These are phyloP conservation scores for Diaporthe citriasiana DNA, from an alignment of 2,329 filamentous ascomycete species.

Conservation along the genomic window DNA sequence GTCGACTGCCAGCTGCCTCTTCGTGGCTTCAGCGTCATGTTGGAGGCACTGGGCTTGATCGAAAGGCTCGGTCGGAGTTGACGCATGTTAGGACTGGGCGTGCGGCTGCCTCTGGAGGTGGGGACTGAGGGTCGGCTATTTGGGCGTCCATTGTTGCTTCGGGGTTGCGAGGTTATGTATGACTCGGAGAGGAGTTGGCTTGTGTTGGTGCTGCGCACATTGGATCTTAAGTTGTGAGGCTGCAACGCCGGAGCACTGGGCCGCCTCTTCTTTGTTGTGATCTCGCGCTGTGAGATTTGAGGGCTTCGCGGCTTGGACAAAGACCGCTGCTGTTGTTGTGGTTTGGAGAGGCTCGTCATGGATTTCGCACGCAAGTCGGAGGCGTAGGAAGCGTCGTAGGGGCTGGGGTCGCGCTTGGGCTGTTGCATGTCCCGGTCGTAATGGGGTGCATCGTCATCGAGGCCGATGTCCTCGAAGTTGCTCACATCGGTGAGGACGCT, in stretches of 20 bases:
- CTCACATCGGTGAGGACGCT: constrained; percentile 78
- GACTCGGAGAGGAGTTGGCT: constrained; percentile 52
- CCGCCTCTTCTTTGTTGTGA: constrained; percentile 53
- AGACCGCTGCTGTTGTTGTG: constrained; percentile 44
- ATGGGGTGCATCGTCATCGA: constrained; percentile 72
- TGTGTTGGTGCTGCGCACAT: constrained; percentile 66
- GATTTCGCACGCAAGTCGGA: constrained; percentile 56
- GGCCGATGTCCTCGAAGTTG: constrained; percentile 94
- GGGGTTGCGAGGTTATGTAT: constrained; percentile 49
- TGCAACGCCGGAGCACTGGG: constrained; percentile 62
- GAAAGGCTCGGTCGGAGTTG: constrained; percentile 55
- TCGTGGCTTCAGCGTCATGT: constrained; percentile 57
- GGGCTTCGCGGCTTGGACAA: constrained; percentile 48
- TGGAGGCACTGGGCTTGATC: constrained; percentile 60
- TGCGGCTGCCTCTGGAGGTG: constrained; percentile 62
- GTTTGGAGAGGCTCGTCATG: constrained; percentile 47
- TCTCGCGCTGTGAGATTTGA: constrained; percentile 50
- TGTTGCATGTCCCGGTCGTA: constrained; percentile 53
- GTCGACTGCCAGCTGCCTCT: constrained; percentile 82
- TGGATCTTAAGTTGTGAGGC: constrained; percentile 60
- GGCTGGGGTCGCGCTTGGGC: constrained; percentile 57
- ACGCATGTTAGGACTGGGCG: constrained; percentile 58
- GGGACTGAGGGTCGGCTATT: constrained; percentile 55
- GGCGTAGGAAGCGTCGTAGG: constrained; percentile 64
- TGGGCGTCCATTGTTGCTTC: constrained; percentile 49